Conservation (phyloP, 768 basidiomycete genomes). For the Lyophyllum shimeji region DNA sequence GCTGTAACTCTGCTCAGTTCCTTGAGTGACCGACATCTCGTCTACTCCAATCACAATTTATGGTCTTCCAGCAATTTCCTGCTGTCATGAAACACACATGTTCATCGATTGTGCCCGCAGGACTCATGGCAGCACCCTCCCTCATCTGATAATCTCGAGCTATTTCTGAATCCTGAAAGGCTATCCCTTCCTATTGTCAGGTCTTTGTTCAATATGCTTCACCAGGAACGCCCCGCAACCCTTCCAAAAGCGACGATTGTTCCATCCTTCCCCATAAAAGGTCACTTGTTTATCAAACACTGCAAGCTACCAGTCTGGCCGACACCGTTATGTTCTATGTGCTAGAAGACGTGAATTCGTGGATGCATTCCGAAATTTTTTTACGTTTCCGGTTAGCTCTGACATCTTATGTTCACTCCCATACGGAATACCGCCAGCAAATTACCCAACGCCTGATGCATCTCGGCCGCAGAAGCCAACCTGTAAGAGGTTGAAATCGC, state of each 20-base stretch:
- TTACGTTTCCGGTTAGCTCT: too few relatives aligned
- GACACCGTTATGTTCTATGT: not conserved
- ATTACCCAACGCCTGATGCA: too few relatives aligned
- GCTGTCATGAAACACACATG: not conserved
- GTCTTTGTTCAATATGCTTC: too few relatives aligned
- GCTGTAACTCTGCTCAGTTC: not conserved
- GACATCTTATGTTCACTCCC: too few relatives aligned
- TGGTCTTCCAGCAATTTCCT: not conserved
- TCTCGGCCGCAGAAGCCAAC: too few relatives aligned
- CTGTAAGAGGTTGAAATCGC: too few relatives aligned
- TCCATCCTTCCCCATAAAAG: not conserved
- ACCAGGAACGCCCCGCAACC: too few relatives aligned
- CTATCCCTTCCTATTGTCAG: not conserved
- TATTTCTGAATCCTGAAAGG: not conserved
- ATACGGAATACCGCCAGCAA: too few relatives aligned
- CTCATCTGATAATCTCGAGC: not conserved
- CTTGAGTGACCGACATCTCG: not conserved
- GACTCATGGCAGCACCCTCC: not conserved
- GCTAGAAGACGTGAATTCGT: not conserved
- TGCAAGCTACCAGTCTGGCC: not conserved
- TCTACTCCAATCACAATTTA: not conserved
- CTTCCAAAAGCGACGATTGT: not conserved
- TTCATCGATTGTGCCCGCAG: not conserved
- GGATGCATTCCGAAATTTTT: not conserved
- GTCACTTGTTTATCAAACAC: not conserved